Evolutionary conservation across 352 stramenopile species (phyloP).

Genomic region (Phytophthora pisi): DNA sequence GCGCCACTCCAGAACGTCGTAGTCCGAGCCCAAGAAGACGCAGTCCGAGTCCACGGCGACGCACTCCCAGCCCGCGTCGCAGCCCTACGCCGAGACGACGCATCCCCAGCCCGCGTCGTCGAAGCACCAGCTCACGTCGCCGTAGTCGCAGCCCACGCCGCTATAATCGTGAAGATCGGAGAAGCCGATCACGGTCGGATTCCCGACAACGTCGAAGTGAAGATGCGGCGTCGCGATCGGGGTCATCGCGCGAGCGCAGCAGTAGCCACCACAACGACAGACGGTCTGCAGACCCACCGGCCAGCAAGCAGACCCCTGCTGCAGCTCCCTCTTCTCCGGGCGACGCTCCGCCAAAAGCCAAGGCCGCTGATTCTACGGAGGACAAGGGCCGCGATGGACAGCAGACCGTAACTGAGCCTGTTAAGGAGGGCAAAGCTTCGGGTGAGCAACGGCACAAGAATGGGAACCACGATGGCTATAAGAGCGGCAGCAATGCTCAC

Average conservation of each 20-base stretch:
- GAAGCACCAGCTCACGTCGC: conserved; percentile 17
- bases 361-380: not conserved
- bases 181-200: conserved; percentile 29
- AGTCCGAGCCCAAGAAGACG: conserved; percentile 1
- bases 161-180: conserved; percentile 9
- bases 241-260: conserved; percentile 30
- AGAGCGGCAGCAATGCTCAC: conserved; percentile 2
- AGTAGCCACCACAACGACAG: conserved; percentile 17
- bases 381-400: conserved; percentile 4
- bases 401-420: not conserved
- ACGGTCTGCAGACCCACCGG: not conserved
- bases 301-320: conserved; percentile 6
- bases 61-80: conserved; percentile 10
- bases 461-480: not conserved
- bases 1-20: too few species aligned
- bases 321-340: not conserved
- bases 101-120: conserved; percentile 18
- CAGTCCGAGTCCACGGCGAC: conserved; percentile 3
- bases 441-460: conserved; percentile 1
- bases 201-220: conserved; percentile 21
- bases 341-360: conserved; percentile 3
- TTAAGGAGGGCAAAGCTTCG: conserved; percentile 3
- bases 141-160: conserved; percentile 19
- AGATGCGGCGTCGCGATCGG: conserved; percentile 17
- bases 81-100: not conserved